phyloP scores from a whole-genome alignment of 768 basidiomycete species.

The Crepidotus variabilis region DNA sequence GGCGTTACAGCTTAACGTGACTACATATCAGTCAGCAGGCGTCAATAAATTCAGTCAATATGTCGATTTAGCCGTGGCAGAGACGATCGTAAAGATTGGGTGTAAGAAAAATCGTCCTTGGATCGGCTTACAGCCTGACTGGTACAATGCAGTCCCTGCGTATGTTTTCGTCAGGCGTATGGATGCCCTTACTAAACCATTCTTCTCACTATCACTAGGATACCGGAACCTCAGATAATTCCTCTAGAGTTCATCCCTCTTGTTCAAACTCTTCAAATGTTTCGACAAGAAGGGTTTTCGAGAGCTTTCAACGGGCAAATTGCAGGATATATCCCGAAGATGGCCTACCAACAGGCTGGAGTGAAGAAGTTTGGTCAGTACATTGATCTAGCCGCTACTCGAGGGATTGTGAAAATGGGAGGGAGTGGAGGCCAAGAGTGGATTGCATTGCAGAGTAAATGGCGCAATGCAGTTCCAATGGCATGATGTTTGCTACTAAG shows the following conservation, averaged over 20 bases:
- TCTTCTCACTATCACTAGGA: too few species aligned
- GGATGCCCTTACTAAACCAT: too few species aligned
- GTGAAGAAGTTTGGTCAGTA: constrained; percentile 41
- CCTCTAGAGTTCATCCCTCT: constrained; percentile 29
- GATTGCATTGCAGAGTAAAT: constrained; percentile 24
- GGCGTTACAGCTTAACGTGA: background rate
- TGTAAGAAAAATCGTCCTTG: background rate
- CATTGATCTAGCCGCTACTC: constrained; percentile 29
- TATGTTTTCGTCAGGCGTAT: background rate
- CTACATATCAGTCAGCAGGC: background rate
- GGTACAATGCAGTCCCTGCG: background rate
- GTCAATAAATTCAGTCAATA: background rate
- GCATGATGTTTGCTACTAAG: too few species aligned
- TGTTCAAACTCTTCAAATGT: constrained; percentile 25
- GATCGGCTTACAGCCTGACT: background rate
- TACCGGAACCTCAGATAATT: background rate
- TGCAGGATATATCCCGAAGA: constrained; percentile 25
- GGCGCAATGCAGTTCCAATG: background rate
- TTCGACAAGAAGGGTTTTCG: constrained; percentile 27
- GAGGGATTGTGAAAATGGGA: constrained; percentile 35
- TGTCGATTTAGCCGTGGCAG: background rate
- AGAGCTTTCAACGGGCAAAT: constrained; percentile 33
- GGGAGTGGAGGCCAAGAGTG: constrained; percentile 33
- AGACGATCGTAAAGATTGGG: background rate
- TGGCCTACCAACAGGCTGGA: constrained; percentile 33